A percentile compares a stretch with the other conserved stretches of the same genome.
These are phyloP conservation scores for Aspergillus thermomutatus DNA, from an alignment of 2,329 filamentous ascomycete species.

Conservation along the genomic window DNA sequence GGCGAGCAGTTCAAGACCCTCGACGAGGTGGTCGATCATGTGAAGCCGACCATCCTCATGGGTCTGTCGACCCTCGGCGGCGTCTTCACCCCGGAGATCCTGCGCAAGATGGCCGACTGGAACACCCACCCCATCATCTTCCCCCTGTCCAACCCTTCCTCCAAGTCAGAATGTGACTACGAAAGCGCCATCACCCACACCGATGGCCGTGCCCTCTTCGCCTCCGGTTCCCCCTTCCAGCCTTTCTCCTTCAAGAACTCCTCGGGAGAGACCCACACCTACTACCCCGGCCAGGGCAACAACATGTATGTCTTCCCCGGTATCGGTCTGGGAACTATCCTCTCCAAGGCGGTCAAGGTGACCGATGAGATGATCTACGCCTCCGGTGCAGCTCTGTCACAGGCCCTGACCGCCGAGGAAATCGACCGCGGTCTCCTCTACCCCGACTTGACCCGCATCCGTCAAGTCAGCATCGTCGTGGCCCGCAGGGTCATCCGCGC, in stretches of 20 bases:
- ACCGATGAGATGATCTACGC: constrained; percentile 98
- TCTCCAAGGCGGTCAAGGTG: constrained; percentile 79
- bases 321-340: constrained; percentile 87
- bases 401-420: constrained; percentile 76
- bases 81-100: constrained; percentile 83
- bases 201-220: constrained; percentile 87
- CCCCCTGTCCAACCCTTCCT: constrained; percentile 92
- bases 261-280: constrained; percentile 59
- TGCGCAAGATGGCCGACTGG: constrained; percentile 60
- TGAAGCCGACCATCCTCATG: constrained; percentile 91
- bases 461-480: constrained; percentile 82
- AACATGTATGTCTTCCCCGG: constrained; percentile 95
- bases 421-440: constrained; percentile 82
- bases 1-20: constrained; percentile 70
- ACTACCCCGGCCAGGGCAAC: constrained; percentile 75
- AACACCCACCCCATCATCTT: constrained; percentile 88
- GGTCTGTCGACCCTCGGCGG: constrained; percentile 92
- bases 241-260: constrained; percentile 63
- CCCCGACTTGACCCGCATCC: constrained; percentile 83
- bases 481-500: constrained; percentile 91
- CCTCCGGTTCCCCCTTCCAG: constrained; percentile 89
- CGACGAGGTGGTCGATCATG: constrained; percentile 88
- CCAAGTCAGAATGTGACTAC: constrained; percentile 96
- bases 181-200: constrained; percentile 90
- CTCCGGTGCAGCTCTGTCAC: constrained; percentile 76